A percentile compares a stretch with the other conserved stretches of the same genome.
Conservation (phyloP, 1,139 yeast genomes). For the Cylindricascospora bacillispora region DNA sequence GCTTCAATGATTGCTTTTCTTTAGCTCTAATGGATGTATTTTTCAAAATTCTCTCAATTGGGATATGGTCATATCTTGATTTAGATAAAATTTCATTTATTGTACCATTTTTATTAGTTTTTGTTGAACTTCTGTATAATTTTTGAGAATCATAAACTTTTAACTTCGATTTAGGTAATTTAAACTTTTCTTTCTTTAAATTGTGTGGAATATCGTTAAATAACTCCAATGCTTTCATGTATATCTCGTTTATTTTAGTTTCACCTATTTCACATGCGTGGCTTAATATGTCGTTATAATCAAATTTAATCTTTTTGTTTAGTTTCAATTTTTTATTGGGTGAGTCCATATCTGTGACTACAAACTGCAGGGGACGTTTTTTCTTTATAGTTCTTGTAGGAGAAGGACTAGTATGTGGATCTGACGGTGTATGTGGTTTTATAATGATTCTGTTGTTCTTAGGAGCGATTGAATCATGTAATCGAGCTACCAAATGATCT, state of each 20-base stretch:
- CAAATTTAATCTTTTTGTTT: constrained; percentile 12
- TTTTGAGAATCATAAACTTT: constrained; percentile 10
- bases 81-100: constrained; percentile 5
- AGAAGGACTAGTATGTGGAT: constrained; percentile 9
- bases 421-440: too few species aligned
- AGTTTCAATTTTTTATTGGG: constrained; percentile 8
- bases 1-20: constrained; percentile 10
- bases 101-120: too few species aligned
- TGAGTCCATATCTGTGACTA: too few species aligned
- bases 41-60: constrained; percentile 9
- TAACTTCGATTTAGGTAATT: constrained; percentile 14
- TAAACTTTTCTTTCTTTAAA: constrained; percentile 13
- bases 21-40: constrained; percentile 12
- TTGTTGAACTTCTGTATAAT: too few species aligned
- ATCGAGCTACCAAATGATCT: constrained; percentile 19
- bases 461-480: constrained; percentile 16
- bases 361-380: too few species aligned
- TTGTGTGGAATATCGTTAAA: constrained; percentile 20
- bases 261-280: constrained; percentile 24
- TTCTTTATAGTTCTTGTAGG: constrained; percentile 2
- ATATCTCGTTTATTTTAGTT: constrained; percentile 14
- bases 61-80: constrained; percentile 10
- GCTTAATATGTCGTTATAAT: constrained; percentile 19
- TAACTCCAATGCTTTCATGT: constrained; percentile 22
- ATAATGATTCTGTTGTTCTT: constrained; percentile 13